These are phyloP conservation scores for Boeremia exigua DNA, from an alignment of 2,329 filamentous ascomycete species.

Conservation along the genomic window DNA sequence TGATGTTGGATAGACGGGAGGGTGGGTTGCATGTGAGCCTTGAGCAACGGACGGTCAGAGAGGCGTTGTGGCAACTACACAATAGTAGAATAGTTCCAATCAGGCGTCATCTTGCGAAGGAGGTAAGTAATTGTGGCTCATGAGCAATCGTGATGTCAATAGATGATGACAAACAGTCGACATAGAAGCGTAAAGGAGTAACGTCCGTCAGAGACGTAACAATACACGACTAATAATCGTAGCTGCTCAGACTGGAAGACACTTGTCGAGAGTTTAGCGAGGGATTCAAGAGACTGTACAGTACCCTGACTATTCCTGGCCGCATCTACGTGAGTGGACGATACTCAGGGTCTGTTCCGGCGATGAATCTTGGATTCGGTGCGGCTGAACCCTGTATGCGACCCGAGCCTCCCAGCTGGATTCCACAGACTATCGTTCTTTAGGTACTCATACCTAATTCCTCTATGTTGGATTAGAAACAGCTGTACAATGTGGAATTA, in stretches of 20 bases:
- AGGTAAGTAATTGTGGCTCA: background rate
- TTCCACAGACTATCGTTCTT: background rate
- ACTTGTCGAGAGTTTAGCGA: background rate
- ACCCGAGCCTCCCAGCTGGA: background rate
- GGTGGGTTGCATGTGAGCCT: background rate
- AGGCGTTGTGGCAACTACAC: background rate
- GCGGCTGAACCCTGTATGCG: constrained; percentile 6
- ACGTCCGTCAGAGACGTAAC: too few species aligned
- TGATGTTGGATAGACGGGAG: background rate
- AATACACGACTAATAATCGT: too few species aligned
- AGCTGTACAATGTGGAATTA: background rate
- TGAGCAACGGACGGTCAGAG: background rate
- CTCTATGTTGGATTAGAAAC: background rate
- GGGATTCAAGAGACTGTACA: background rate
- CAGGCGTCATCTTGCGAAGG: background rate
- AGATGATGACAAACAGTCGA: too few species aligned
- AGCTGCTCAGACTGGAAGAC: too few species aligned
- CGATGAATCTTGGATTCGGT: constrained; percentile 1
- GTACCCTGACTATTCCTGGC: background rate
- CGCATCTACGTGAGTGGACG: background rate
- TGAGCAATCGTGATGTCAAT: background rate
- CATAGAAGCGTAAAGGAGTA: too few species aligned
- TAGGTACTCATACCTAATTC: background rate
- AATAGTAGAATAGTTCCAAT: background rate
- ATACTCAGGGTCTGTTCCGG: constrained; percentile 4